Percentiles rank a stretch among this genome's conserved stretches.
phyloP scores from a whole-genome alignment of 805 yeast genomes.

The Metschnikowia kunwiensis region DNA sequence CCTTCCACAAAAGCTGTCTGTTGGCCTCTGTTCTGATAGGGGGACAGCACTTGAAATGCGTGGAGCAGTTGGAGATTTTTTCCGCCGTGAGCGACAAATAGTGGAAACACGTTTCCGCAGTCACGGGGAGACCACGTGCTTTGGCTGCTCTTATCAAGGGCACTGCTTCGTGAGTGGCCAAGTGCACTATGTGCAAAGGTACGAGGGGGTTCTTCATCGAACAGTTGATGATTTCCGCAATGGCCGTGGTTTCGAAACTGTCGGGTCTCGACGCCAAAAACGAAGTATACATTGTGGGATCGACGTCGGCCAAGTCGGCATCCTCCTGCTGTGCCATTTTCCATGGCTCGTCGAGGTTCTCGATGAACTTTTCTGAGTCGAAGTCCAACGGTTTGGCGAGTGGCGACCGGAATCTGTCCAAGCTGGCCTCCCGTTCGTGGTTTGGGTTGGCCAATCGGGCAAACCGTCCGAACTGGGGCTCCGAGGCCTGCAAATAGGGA shows the following conservation, averaged over 20 bases:
- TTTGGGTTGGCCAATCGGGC: constrained; percentile 40
- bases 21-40: constrained; percentile 81
- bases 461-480: constrained; percentile 51
- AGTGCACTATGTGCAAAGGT: constrained; percentile 84
- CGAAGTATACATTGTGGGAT: constrained; percentile 65
- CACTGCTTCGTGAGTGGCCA: constrained; percentile 81
- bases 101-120: constrained; percentile 95
- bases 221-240: constrained; percentile 64
- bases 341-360: constrained; percentile 33
- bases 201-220: constrained; percentile 56
- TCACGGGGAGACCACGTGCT: constrained; percentile 52
- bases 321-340: constrained; percentile 42
- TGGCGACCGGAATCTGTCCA: constrained; percentile 22
- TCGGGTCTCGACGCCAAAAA: constrained; percentile 88
- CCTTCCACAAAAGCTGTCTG: constrained; percentile 73
- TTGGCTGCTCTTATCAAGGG: constrained; percentile 71
- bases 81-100: constrained; percentile 79
- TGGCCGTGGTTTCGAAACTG: constrained; percentile 80
- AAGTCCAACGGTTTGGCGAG: constrained; percentile 21
- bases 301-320: constrained; percentile 42
- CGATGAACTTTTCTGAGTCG: constrained; percentile 14
- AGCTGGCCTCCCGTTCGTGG: constrained; percentile 14
- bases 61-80: constrained; percentile 68
- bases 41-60: constrained; percentile 92
- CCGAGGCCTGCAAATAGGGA: constrained; percentile 55